Evolutionary conservation across 2,329 filamentous ascomycete genomes (phyloP).

Genomic region (Xylariaceae sp.): DNA sequence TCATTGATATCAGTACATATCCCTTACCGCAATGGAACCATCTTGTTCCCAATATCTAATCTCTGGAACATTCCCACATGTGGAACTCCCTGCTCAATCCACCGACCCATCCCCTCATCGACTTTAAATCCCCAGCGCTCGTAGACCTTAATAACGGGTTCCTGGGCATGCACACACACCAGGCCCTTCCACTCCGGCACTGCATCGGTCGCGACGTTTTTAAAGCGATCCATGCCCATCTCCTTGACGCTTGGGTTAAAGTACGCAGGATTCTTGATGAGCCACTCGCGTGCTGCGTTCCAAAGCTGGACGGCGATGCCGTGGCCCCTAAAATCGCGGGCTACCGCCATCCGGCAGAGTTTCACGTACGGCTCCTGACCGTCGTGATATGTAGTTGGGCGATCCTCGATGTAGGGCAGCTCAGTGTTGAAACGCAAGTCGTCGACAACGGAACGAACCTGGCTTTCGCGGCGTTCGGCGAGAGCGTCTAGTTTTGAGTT

Average conservation of each 20-base stretch:
- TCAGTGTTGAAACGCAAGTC: slow-evolving; percentile 23
- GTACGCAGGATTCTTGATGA: slow-evolving; percentile 55
- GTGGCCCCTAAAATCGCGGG: slow-evolving; percentile 62
- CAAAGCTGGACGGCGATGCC: slow-evolving; percentile 66
- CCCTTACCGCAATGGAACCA: no score
- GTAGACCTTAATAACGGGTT: slow-evolving; percentile 63
- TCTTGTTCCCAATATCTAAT: slow-evolving; percentile 33
- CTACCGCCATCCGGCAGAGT: slow-evolving; percentile 72
- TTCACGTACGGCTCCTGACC: slow-evolving; percentile 76
- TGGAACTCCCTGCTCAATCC: slow-evolving; percentile 80
- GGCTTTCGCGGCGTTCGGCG: background rate
- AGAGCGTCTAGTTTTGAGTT: background rate
- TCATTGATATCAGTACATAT: no score
- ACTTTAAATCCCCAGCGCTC: slow-evolving; percentile 67
- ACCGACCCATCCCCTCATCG: slow-evolving; percentile 71
- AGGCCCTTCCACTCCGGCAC: slow-evolving; percentile 70
- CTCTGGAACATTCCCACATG: slow-evolving; percentile 80
- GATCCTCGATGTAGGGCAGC: slow-evolving; percentile 35
- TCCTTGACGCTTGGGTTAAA: slow-evolving; percentile 51
- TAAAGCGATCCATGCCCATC: slow-evolving; percentile 43
- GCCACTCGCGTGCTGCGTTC: slow-evolving; percentile 66
- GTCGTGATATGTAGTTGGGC: slow-evolving; percentile 53
- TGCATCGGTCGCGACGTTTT: slow-evolving; percentile 36
- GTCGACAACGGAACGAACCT: slow-evolving; percentile 15
- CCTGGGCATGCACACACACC: slow-evolving; percentile 77